These are phyloP conservation scores for Penicillium sp. DNA, from an alignment of 2,329 filamentous ascomycete genomes.

Conservation along the genomic window DNA sequence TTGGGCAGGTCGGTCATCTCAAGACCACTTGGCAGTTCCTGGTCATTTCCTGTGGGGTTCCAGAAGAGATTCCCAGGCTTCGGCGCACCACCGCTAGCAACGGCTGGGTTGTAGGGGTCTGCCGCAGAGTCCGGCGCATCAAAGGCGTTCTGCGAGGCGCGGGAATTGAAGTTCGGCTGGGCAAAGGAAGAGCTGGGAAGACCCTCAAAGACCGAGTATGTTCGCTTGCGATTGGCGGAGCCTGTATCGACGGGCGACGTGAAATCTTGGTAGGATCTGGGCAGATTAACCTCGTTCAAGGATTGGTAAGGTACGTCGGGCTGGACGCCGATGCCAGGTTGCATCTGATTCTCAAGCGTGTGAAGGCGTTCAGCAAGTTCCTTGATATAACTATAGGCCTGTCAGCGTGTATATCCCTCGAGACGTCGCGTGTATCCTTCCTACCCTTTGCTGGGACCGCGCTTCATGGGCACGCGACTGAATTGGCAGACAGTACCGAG, in stretches of 20 bases:
- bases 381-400: conserved; percentile 68
- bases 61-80: conserved; percentile 40
- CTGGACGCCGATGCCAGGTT: conserved; percentile 36
- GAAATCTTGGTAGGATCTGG: conserved; percentile 50
- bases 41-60: conserved; percentile 30
- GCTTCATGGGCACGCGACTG: conserved; percentile 80
- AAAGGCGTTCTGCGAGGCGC: conserved; percentile 34
- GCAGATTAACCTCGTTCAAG: conserved; percentile 41
- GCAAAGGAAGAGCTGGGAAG: conserved; percentile 42
- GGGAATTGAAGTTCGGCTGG: conserved; percentile 36
- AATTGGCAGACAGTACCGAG: conserved; percentile 76
- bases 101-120: conserved; percentile 34
- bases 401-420: conserved; percentile 15
- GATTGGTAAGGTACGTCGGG: conserved; percentile 42
- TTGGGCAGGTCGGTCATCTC: conserved; percentile 32
- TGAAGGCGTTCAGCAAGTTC: conserved; percentile 82
- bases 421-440: conserved; percentile 4
- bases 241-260: conserved; percentile 47
- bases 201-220: conserved; percentile 48
- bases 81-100: conserved; percentile 33
- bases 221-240: conserved; percentile 45
- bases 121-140: conserved; percentile 32
- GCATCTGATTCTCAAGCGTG: conserved; percentile 72
- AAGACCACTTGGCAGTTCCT: conserved; percentile 30
- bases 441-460: conserved; percentile 83